phyloP scores from a whole-genome alignment of 2,329 filamentous ascomycete genomes.

The Zymoseptoria brevis region DNA sequence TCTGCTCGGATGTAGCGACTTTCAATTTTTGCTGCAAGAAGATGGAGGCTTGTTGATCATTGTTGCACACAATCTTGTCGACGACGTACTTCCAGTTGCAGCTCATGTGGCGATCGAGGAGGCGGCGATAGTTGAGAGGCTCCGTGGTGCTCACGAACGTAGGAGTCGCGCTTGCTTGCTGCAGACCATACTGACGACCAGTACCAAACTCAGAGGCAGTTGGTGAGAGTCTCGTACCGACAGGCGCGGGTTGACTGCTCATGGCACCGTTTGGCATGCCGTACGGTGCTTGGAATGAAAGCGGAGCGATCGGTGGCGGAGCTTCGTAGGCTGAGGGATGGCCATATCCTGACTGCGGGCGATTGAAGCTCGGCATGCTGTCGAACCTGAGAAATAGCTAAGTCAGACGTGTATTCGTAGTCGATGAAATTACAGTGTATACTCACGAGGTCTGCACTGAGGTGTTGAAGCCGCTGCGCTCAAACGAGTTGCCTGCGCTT shows the following conservation, averaged over 20 bases:
- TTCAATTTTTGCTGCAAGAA: conserved; percentile 99
- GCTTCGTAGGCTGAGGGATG: conserved; percentile 13
- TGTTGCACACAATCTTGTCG: conserved; percentile 98
- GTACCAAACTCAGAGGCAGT: conserved; percentile 40
- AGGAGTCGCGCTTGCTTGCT: conserved; percentile 5
- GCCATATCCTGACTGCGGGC: conserved; percentile 6
- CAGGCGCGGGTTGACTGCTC: conserved; percentile 18
- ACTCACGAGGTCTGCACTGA: conserved; percentile 11
- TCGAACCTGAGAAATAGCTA: conserved; percentile 9
- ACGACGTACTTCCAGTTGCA: conserved; percentile 99
- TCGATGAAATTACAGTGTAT: neutral
- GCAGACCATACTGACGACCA: conserved; percentile 30
- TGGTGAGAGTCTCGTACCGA: conserved; percentile 39
- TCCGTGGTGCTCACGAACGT: conserved; percentile 74
- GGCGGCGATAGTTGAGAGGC: conserved; percentile 89
- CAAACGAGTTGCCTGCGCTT: conserved; percentile 7
- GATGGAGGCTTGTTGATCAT: conserved; percentile 97
- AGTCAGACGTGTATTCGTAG: conserved; percentile 5
- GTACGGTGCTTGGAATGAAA: conserved; percentile 19
- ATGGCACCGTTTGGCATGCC: conserved; percentile 8
- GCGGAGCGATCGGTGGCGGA: conserved; percentile 23
- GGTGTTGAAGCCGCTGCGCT: conserved; percentile 13
- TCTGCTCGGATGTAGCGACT: conserved; percentile 87
- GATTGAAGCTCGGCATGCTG: conserved; percentile 7
- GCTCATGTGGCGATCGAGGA: conserved; percentile 90